Evolutionary conservation across 495 filamentous ascomycete species (phyloP).

Genomic region (Trichoderma erinaceum): DNA sequence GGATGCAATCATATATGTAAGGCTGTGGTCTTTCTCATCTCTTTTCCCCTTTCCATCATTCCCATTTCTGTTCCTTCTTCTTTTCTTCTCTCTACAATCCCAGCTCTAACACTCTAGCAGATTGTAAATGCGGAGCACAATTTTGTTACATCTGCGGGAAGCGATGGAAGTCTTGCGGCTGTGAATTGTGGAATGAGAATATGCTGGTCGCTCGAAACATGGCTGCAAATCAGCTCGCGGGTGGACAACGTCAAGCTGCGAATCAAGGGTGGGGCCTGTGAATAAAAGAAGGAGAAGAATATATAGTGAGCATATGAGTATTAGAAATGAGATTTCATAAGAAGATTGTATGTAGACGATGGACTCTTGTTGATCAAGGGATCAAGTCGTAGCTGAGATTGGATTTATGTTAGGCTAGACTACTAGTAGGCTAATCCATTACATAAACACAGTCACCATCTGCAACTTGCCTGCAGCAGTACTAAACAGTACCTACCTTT

Average conservation of each 20-base stretch:
- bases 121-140: constrained; percentile 45
- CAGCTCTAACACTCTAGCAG: constrained; percentile 14
- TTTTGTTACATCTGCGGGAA: constrained; percentile 55
- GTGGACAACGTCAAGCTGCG: not conserved
- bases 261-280: no score
- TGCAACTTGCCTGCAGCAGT: no score
- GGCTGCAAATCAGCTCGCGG: not conserved
- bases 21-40: not conserved
- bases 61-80: not conserved
- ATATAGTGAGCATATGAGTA: no score
- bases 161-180: constrained; percentile 46
- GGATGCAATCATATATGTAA: constrained; percentile 46
- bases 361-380: no score
- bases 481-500: no score
- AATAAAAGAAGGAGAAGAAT: no score
- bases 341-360: not conserved
- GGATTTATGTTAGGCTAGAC: no score
- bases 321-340: no score
- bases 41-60: no score
- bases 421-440: not conserved
- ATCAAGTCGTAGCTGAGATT: not conserved
- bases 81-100: not conserved
- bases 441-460: not conserved
- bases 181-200: constrained; percentile 35
- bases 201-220: constrained; percentile 24